A percentile compares a stretch with the other conserved stretches of the same genome.
Evolutionary conservation across 179 eudicot genomes (phyloP).

Genomic region (Heliamphora pulchella): DNA sequence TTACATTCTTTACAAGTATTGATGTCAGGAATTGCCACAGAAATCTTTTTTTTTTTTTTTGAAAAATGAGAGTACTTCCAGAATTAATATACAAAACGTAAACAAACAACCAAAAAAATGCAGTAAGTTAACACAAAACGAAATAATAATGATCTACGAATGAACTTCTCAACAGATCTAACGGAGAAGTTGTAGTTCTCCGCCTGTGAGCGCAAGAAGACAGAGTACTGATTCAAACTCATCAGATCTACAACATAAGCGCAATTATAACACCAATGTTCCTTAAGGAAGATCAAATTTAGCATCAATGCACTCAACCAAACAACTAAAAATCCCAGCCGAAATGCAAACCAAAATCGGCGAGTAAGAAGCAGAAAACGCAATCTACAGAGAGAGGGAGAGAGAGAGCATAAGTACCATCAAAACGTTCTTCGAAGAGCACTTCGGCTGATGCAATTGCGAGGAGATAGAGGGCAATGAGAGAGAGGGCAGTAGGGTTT

Average conservation of each 20-base stretch:
- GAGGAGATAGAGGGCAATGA: conserved; percentile 41
- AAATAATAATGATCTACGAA: neutral
- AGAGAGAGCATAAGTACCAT: conserved; percentile 32
- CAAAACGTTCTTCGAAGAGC: conserved; percentile 78
- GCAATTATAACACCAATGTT: neutral
- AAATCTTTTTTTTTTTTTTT: neutral
- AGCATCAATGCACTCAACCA: neutral
- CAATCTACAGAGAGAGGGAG: conserved; percentile 2
- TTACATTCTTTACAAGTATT: neutral
- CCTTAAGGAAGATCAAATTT: neutral
- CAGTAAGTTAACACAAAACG: neutral
- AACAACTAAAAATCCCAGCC: neutral
- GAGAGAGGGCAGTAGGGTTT: conserved; percentile 46
- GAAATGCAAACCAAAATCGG: neutral
- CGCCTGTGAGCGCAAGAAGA: neutral
- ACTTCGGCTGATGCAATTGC: conserved; percentile 59
- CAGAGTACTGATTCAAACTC: neutral
- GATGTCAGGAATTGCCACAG: neutral
- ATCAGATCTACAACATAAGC: conserved; percentile 9
- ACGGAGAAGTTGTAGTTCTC: neutral
- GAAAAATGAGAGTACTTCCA: neutral
- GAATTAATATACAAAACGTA: neutral
- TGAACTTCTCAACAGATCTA: conserved; percentile 14
- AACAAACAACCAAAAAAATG: neutral
- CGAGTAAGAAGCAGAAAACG: neutral